phyloP scores from a whole-genome alignment of 2,329 filamentous ascomycete species.

The Orbilia quercus region DNA sequence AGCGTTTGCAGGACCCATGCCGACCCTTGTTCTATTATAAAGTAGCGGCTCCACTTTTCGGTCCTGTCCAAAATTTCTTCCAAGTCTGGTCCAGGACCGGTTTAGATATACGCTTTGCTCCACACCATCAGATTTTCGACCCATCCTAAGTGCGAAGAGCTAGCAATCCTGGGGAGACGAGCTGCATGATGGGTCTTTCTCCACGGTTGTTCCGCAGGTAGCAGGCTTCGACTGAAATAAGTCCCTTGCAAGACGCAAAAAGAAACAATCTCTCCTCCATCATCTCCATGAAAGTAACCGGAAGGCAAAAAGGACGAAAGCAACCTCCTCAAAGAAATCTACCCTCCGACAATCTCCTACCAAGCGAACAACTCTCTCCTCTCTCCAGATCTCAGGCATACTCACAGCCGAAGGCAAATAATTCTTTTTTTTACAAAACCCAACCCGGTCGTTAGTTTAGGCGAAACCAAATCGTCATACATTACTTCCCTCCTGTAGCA shows the following conservation, averaged over 20 bases:
- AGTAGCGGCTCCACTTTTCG: conserved; percentile 46
- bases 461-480: conserved; percentile 55
- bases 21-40: conserved; percentile 48
- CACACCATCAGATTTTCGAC: conserved; percentile 45
- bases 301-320: conserved; percentile 8
- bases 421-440: conserved; percentile 12
- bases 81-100: conserved; percentile 40
- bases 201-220: conserved; percentile 23
- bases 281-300: conserved; percentile 12
- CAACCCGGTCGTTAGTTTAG: conserved; percentile 49
- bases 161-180: conserved; percentile 53
- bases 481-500: background rate
- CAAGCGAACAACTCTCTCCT: conserved; percentile 19
- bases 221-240: conserved; percentile 34
- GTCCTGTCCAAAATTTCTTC: conserved; percentile 55
- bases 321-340: conserved; percentile 25
- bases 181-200: conserved; percentile 33
- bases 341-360: conserved; percentile 35
- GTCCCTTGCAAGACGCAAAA: conserved; percentile 20
- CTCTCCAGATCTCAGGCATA: conserved; percentile 19
- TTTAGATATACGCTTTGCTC: conserved; percentile 37
- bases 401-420: conserved; percentile 40
- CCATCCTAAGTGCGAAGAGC: conserved; percentile 31
- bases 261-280: conserved; percentile 9
- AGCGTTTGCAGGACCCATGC: conserved; percentile 28